phyloP scores from a whole-genome alignment of 176 grass and related monocot genomes.

The Avena insularis region DNA sequence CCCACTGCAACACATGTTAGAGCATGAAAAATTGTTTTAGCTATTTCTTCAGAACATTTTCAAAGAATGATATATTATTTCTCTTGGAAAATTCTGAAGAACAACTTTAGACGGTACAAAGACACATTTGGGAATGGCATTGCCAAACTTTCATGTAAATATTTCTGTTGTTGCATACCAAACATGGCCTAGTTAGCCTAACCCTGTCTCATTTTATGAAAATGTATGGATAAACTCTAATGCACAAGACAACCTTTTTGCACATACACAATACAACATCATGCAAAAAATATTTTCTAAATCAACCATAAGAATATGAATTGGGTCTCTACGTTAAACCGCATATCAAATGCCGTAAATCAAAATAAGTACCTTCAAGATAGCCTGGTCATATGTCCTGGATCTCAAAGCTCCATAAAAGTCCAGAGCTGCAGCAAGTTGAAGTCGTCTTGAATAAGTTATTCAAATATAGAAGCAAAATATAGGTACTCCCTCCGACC shows the following conservation, averaged over 20 bases:
- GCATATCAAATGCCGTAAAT: slow-evolving; percentile 15
- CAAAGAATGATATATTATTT: background rate
- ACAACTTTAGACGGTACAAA: background rate
- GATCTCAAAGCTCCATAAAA: slow-evolving; percentile 95
- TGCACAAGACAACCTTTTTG: background rate
- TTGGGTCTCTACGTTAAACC: slow-evolving; percentile 14
- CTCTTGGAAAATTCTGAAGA: background rate
- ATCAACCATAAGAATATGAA: background rate
- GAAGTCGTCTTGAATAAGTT: slow-evolving; percentile 26
- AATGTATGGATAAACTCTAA: background rate
- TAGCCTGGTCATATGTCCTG: slow-evolving; percentile 84
- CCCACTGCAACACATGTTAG: slow-evolving; percentile 66
- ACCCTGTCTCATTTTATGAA: background rate
- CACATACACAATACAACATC: background rate
- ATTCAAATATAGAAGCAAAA: slow-evolving; percentile 6
- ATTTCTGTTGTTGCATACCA: background rate
- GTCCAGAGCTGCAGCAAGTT: slow-evolving; percentile 75
- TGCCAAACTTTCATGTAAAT: background rate
- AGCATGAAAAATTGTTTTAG: background rate
- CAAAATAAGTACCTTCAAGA: slow-evolving; percentile 65
- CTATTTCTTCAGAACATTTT: slow-evolving; percentile 1
- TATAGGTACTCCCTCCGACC: too few relatives aligned
- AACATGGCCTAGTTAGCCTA: background rate
- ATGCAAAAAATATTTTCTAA: background rate
- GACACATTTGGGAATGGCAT: background rate